A percentile compares a stretch with the other conserved stretches of the same genome.
Evolutionary conservation across 257 asterid species (phyloP).

Genomic region (Misopates orontium): DNA sequence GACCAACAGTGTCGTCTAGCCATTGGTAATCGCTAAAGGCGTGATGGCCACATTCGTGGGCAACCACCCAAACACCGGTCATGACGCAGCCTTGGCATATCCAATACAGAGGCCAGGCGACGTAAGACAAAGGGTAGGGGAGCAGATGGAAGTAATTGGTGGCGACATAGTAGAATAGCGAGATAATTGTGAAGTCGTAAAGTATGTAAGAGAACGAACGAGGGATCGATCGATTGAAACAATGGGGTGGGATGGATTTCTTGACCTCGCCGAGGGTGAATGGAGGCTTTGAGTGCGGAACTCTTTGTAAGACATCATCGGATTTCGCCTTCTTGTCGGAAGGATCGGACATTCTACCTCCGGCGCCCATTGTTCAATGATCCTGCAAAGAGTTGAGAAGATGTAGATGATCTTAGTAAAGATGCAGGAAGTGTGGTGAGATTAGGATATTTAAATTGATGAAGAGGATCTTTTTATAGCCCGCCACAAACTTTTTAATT

Average conservation of each 20-base stretch:
- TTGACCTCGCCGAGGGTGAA: conserved; percentile 69
- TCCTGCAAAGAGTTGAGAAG: conserved; percentile 35
- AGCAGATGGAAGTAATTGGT: conserved; percentile 62
- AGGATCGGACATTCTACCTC: conserved; percentile 73
- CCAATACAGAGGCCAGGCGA: conserved; percentile 75
- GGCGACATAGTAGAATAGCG: conserved; percentile 61
- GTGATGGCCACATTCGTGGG: conserved; percentile 34
- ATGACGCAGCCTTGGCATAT: conserved; percentile 69
- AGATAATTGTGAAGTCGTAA: conserved; percentile 56
- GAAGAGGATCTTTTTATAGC: neutral
- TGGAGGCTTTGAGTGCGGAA: conserved; percentile 72
- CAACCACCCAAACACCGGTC: conserved; percentile 69
- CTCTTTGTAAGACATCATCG: conserved; percentile 48
- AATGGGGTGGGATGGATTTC: conserved; percentile 88
- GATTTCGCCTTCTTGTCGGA: conserved; percentile 38
- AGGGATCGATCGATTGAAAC: conserved; percentile 78
- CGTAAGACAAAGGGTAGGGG: conserved; percentile 46
- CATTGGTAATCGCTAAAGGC: conserved; percentile 22
- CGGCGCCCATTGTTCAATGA: conserved; percentile 76
- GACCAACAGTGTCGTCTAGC: conserved; percentile 32
- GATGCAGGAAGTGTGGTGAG: neutral
- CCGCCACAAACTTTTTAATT: neutral
- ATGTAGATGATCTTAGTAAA: neutral
- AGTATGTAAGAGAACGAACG: conserved; percentile 72
- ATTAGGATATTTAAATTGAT: neutral